Base-by-base conservation (phyloP, 2,329 filamentous ascomycete genomes). In the Emmonsiellopsis sp. region DNA sequence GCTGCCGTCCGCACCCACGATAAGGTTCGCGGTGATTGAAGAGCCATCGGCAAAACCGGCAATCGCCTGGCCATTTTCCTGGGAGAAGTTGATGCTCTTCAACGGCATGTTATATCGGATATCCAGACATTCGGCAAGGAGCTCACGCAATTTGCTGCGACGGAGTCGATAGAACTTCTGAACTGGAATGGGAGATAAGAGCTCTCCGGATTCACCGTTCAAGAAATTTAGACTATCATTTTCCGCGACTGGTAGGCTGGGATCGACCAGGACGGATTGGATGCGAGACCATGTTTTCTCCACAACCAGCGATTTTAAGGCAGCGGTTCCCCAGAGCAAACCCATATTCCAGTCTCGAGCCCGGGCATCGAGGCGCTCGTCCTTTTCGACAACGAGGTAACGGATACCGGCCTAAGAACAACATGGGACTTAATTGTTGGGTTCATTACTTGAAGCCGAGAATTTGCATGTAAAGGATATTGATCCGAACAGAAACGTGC, bases 1-100 rank as follows among this genome's bases (percentile, higher is more conserved):
- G 0, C 85, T 84, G 0, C 85, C 85, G 57, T 87, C 85, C 44
- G 80, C 83, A 0, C 84, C 85, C 3, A 88, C 74, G 33, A 88
- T 72, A 4, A 73, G 61, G 42, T 45, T 49, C 7, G 48, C 53
- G 11, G 43, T 4, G 40, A 36, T 36, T 6, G 50, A 48, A 17
- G 54, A 40, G 42, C 54, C 53, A 36, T 55, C 53, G 8, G 39
- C 43, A 31, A 56, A 55, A n/a, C 37, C 34, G 33, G 53, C 33
- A 7, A 40, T 52, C 13, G 42, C 54, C 8, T 7, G 34, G 31
- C 33, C 37, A 34, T 53, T 34, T n/a, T 42, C 43, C 34, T 49
- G 40, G n/a, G 51, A 57, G 32, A 52, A 36, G 43, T 43, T 49
- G 44, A 42, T 47, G 14, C 54, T 44, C 14, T 51, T 47, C 17